A percentile compares a stretch with the other conserved stretches of the same genome.
Evolutionary conservation across 2,329 filamentous ascomycete genomes (phyloP).

Genomic region (Malbranchea zuffiana): DNA sequence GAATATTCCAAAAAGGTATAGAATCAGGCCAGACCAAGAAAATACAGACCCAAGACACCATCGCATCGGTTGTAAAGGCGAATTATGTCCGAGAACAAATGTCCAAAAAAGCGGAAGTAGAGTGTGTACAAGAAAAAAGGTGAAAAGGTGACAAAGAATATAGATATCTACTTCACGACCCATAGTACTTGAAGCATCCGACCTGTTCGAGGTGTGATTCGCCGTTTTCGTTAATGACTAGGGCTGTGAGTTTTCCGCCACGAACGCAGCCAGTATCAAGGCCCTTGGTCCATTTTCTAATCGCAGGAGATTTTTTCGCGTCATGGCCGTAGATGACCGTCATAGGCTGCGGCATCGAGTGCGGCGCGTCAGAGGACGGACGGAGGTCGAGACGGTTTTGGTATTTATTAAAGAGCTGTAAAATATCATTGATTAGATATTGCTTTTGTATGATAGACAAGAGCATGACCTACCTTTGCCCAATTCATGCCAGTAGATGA

Average conservation of each 20-base stretch:
- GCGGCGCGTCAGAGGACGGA: background rate
- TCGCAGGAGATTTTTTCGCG: slow-evolving; percentile 56
- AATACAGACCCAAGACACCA: no score
- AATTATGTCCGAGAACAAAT: no score
- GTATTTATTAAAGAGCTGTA: slow-evolving; percentile 42
- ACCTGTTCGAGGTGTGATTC: slow-evolving; percentile 34
- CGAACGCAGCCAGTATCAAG: slow-evolving; percentile 74
- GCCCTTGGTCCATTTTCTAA: slow-evolving; percentile 64
- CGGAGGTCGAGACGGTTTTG: slow-evolving; percentile 23
- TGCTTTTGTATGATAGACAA: slow-evolving; percentile 5
- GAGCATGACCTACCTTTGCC: slow-evolving; percentile 41
- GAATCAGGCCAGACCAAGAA: no score
- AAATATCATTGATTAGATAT: slow-evolving; percentile 6
- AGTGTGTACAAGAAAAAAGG: no score
- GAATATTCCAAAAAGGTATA: no score
- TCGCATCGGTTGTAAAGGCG: no score
- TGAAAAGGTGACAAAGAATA: no score
- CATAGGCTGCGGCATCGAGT: slow-evolving; percentile 31
- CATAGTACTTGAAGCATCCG: slow-evolving; percentile 27
- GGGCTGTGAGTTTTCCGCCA: slow-evolving; percentile 62
- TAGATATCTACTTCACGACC: no score
- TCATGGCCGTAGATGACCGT: slow-evolving; percentile 87
- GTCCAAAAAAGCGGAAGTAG: no score
- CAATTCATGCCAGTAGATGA: slow-evolving; percentile 50
- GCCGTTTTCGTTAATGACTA: slow-evolving; percentile 56